Evolutionary conservation across 495 filamentous ascomycete species (phyloP).

Genomic region (Chaetomium cochliodes): DNA sequence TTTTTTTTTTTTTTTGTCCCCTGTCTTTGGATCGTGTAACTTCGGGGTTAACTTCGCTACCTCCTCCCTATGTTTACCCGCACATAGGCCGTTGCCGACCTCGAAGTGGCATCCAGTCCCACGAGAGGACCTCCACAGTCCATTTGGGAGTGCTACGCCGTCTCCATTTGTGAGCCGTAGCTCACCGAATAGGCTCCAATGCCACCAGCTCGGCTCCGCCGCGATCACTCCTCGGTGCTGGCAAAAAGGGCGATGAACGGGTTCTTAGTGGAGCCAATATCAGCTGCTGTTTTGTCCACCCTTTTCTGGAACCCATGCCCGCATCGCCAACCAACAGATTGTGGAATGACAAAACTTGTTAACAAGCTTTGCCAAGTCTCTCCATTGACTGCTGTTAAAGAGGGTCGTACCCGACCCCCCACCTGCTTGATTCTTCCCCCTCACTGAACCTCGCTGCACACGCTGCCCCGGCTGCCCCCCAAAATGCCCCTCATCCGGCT

Average conservation of each 20-base stretch:
- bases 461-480: too few relatives aligned
- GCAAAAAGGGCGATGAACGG: neutral
- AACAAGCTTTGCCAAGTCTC: conserved; percentile 7
- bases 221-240: neutral
- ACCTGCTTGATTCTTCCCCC: neutral
- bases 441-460: neutral
- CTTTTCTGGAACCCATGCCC: neutral
- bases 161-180: neutral
- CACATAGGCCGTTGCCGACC: too few relatives aligned
- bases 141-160: neutral
- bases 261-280: neutral
- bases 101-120: too few relatives aligned
- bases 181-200: neutral
- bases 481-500: conserved; percentile 9
- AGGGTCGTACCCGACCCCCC: neutral
- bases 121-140: neutral
- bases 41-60: too few relatives aligned
- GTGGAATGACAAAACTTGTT: neutral
- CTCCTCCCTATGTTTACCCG: too few relatives aligned
- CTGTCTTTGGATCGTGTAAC: too few relatives aligned
- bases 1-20: too few relatives aligned
- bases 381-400: neutral
- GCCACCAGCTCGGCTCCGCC: neutral
- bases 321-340: neutral
- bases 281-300: neutral